These are phyloP conservation scores for Eucalyptus camaldulensis DNA, from an alignment of 345 rosid genomes.

Conservation along the genomic window DNA sequence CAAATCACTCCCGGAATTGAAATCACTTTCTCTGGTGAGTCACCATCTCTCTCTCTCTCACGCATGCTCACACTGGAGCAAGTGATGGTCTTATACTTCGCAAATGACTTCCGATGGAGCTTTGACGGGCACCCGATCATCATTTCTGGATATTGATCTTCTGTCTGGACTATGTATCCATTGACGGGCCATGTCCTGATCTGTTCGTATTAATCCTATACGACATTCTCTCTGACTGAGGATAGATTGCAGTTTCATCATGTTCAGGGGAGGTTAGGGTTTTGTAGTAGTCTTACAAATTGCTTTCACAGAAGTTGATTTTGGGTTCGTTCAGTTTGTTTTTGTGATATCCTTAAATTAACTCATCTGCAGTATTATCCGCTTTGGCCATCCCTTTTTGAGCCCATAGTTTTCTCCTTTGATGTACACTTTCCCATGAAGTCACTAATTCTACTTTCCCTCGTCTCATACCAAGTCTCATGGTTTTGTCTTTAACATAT, in stretches of 20 bases:
- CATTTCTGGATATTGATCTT: background rate
- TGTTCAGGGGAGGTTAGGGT: background rate
- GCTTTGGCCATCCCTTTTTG: too few relatives aligned
- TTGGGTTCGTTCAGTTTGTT: background rate
- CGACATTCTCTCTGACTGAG: background rate
- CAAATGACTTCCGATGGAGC: background rate
- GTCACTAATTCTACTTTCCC: too few relatives aligned
- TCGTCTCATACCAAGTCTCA: too few relatives aligned
- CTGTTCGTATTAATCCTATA: background rate
- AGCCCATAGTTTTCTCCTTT: too few relatives aligned
- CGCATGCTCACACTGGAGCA: background rate
- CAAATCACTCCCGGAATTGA: background rate
- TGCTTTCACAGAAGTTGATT: background rate
- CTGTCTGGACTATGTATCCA: background rate
- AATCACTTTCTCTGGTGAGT: background rate
- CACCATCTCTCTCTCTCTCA: background rate
- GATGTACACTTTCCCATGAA: too few relatives aligned
- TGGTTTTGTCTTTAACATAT: too few relatives aligned
- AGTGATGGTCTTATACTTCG: background rate
- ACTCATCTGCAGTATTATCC: too few relatives aligned
- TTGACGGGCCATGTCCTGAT: background rate
- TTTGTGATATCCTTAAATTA: too few relatives aligned
- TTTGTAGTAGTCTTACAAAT: background rate
- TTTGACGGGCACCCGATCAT: background rate
- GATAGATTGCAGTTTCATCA: background rate